A percentile compares a stretch with the other conserved stretches of the same genome.
phyloP scores from a whole-genome alignment of 78 protist genomes.

The Diacronema lutheri region DNA sequence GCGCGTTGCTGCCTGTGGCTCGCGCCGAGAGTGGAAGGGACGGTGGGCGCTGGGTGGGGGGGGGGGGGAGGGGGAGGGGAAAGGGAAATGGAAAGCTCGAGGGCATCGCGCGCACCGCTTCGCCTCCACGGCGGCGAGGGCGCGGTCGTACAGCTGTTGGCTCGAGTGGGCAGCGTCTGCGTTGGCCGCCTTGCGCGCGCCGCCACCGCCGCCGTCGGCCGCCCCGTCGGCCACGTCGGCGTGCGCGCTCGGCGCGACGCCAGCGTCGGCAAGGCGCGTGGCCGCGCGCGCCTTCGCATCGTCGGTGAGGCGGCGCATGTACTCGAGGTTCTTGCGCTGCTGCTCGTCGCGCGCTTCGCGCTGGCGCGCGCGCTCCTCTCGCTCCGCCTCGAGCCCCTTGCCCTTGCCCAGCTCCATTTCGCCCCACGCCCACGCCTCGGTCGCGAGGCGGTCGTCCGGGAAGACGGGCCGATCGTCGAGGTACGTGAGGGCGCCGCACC shows the following conservation, averaged over 20 bases:
- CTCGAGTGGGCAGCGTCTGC: neutral
- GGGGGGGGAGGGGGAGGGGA: too few relatives aligned
- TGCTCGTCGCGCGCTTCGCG: constrained; percentile 10
- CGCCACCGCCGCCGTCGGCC: neutral
- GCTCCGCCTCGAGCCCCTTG: constrained; percentile 38
- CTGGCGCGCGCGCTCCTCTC: constrained; percentile 24
- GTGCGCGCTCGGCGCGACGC: neutral
- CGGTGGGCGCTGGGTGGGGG: too few relatives aligned
- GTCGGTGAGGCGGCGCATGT: neutral
- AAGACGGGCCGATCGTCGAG: constrained; percentile 78
- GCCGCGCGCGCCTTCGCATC: neutral
- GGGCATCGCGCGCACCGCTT: neutral
- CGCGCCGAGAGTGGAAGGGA: too few relatives aligned
- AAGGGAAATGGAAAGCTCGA: too few relatives aligned
- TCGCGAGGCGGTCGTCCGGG: constrained; percentile 53
- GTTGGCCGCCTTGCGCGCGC: neutral
- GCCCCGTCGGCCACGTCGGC: neutral
- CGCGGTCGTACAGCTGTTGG: neutral
- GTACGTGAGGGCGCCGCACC: constrained; percentile 48
- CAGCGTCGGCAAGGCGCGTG: neutral
- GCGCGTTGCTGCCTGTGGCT: too few relatives aligned
- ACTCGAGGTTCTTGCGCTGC: constrained; percentile 2
- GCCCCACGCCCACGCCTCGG: neutral
- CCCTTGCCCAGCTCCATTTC: neutral
- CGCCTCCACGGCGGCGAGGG: neutral